Base-by-base conservation (phyloP, 2,329 filamentous ascomycete species). In the Aspergillus persii region DNA sequence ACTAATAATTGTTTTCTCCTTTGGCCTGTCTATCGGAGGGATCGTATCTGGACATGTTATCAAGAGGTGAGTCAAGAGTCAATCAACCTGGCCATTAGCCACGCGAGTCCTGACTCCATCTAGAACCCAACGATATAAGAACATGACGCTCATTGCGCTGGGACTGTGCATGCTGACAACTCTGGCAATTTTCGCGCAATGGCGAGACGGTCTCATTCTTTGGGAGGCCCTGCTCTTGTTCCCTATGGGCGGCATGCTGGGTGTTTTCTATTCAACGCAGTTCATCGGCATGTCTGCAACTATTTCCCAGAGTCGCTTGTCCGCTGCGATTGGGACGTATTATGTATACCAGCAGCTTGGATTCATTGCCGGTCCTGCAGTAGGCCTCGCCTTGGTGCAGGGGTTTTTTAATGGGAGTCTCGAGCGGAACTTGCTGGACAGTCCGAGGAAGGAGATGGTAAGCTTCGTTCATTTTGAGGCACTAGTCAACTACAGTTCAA, bases 341-440 rank as follows among this genome's bases (percentile, higher is more conserved):
- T 69, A 59, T 33, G 58, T 69, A 15, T 54, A 58, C 44, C 66
- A 69, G 56, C 67, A 69, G 50, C 46, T 69, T 1, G 67, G 67
- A 1, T 49, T 63, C 5, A 61, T 69, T 15, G 56, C 69, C 2
- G 67, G 68, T 2, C 62, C 61, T 2, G 59, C 64, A 0, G 39
- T 18, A 29, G 64, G 56, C 2, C 36, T 59, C 2, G 58, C 61
- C 2, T 5, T 69, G 31, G 52, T 61, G 8, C 63, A 60, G 49
- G 52, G 44, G 9, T 4, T 56, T 9, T 69, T 69, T 52, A 46
- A 50, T 12, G 5, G 39, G 4, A 33, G 48, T 27, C 23, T 68
- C 26, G 23, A 54, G 55, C 26, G 15, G 8, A 26, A 15, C 7
- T 15, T 66, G 23, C 31, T 11, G 8, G 54, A 46, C 2, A 18